Evolutionary conservation across 2,329 filamentous ascomycete species (phyloP).

Genomic region (Paecilomyces niveus): DNA sequence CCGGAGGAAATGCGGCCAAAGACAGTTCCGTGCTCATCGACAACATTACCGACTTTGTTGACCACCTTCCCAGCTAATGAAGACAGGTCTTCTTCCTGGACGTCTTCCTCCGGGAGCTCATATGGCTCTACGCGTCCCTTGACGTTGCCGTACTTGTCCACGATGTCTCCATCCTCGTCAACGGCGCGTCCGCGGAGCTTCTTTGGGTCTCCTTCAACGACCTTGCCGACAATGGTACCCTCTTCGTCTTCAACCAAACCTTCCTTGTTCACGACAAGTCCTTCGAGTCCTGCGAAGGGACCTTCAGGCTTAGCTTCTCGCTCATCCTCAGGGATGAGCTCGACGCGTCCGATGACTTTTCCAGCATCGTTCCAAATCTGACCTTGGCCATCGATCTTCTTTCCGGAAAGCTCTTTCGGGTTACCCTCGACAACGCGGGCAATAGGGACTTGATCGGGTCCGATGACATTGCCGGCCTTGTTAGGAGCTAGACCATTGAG

Average conservation of each 20-base stretch:
- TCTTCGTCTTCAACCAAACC: constrained; percentile 65
- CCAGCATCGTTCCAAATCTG: constrained; percentile 51
- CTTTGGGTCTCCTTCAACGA: constrained; percentile 65
- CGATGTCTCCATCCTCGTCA: constrained; percentile 74
- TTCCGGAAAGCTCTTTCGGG: constrained; percentile 49
- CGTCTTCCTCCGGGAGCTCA: constrained; percentile 41
- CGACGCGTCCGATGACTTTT: constrained; percentile 50
- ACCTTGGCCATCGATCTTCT: constrained; percentile 49
- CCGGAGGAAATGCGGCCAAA: constrained; percentile 53
- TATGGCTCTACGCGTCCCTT: constrained; percentile 54
- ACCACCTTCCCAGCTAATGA: constrained; percentile 55
- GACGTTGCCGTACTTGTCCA: constrained; percentile 65
- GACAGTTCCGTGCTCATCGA: constrained; percentile 53
- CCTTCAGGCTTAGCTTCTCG: constrained; percentile 50
- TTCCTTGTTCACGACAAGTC: constrained; percentile 50
- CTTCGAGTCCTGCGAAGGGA: constrained; percentile 52
- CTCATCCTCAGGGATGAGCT: constrained; percentile 52
- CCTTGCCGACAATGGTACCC: constrained; percentile 66
- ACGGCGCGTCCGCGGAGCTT: constrained; percentile 64
- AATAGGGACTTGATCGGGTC: constrained; percentile 46
- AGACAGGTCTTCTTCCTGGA: constrained; percentile 47
- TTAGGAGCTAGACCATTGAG: constrained; percentile 50
- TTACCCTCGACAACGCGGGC: constrained; percentile 52
- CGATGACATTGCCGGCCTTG: constrained; percentile 53
- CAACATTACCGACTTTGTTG: constrained; percentile 58